Evolutionary conservation across 768 basidiomycete species (phyloP).

Genomic region (Rhizopogon rudus): DNA sequence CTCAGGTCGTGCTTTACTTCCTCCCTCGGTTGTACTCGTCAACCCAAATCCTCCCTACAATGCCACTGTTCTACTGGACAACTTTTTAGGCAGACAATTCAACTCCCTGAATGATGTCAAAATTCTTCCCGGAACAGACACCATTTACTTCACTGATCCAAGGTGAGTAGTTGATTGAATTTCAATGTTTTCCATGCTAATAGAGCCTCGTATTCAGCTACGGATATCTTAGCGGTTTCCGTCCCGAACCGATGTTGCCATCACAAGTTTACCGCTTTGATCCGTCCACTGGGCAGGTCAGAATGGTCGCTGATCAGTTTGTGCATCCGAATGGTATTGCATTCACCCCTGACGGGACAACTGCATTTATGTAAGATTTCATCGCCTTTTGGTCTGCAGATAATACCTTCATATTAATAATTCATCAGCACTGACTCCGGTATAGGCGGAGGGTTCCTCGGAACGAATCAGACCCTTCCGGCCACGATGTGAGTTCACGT

Average conservation of each 20-base stretch:
- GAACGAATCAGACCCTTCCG: constrained; percentile 17
- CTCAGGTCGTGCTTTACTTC: constrained; percentile 60
- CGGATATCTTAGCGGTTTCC: constrained; percentile 32
- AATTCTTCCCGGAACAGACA: constrained; percentile 59
- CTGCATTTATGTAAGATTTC: constrained; percentile 24
- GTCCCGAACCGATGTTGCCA: constrained; percentile 35
- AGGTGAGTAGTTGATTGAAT: constrained; percentile 36
- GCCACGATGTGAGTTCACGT: constrained; percentile 17
- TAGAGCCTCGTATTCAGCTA: constrained; percentile 12
- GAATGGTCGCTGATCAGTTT: constrained; percentile 39
- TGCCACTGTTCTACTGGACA: constrained; percentile 66
- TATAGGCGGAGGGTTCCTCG: constrained; percentile 10
- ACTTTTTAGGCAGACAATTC: constrained; percentile 77
- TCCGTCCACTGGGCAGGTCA: constrained; percentile 33
- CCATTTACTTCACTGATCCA: constrained; percentile 72
- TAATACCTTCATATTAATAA: background rate
- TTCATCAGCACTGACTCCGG: constrained; percentile 19
- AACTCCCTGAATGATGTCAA: constrained; percentile 81
- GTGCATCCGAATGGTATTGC: constrained; percentile 33
- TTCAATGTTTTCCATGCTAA: background rate
- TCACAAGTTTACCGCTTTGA: constrained; percentile 43
- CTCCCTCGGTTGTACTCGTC: constrained; percentile 60
- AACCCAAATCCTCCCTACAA: constrained; percentile 63
- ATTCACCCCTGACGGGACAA: constrained; percentile 26
- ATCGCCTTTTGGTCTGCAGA: background rate